Base-by-base conservation (phyloP, 2,329 filamentous ascomycete genomes). In the Dactylellina leptospora region DNA sequence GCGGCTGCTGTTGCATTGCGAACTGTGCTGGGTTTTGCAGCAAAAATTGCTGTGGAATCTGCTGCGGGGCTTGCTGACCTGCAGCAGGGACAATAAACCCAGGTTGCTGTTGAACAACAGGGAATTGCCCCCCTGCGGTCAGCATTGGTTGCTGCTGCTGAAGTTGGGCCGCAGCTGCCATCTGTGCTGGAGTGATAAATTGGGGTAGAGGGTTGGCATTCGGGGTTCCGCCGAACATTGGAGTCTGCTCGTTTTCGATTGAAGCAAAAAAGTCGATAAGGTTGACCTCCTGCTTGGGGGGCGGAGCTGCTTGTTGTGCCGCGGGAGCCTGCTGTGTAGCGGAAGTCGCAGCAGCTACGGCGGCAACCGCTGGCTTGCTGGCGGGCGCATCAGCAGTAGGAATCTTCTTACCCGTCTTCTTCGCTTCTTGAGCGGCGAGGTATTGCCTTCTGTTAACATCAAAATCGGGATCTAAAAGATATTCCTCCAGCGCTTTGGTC, bases 231-330 rank as follows among this genome's bases (percentile, higher is more conserved):
- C 80, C 78, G 36, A 80, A 84, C 84, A 91, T 86, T 0, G 88
- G 83, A 55, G 90, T 90, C 79, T 95, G 92, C 74, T 93, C 92
- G 78, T 92, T 88, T 78, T 97, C 93, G 77, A 96, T 96, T 4
- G 92, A 93, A 78, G 89, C 93, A 79, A 96, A 96, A 81, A 96
- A 97, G 82, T 93, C 95, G 78, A 96, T 97, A 73, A 96, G 83
- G 82, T 96, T 64, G 11, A 58, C 68, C 40, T 73, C 60, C 22
- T 66, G 61, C 28, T 59, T 90, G 25, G 88, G 87, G 75, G 86
- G 88, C 6, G 62, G 33, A 10, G 54, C 56, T n/a, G 87, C 1
- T 85, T 87, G 79, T 89, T 92, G 33, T 81, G 79, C 74, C 81
- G 82, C 58, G 54, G n/a, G 77, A 59, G 78, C 75, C 33, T 61